phyloP scores from a whole-genome alignment of 2,329 filamentous ascomycete genomes.

The Fusarium graminum region DNA sequence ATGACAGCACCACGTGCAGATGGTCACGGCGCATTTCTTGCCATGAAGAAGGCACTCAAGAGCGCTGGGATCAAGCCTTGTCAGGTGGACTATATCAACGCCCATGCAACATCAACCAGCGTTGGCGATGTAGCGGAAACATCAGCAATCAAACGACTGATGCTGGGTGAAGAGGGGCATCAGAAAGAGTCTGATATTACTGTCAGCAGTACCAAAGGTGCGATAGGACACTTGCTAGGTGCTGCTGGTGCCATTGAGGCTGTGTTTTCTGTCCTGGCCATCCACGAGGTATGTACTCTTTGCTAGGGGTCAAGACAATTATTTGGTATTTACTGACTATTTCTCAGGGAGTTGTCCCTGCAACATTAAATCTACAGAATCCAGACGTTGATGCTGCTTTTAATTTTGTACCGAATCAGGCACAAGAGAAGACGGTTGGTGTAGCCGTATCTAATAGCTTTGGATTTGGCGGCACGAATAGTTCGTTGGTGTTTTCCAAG shows the following conservation, averaged over 20 bases:
- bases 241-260: conserved; percentile 93
- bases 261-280: conserved; percentile 83
- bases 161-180: conserved; percentile 79
- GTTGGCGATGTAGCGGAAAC: conserved; percentile 93
- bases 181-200: conserved; percentile 74
- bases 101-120: conserved; percentile 89
- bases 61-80: conserved; percentile 77
- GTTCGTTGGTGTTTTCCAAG: conserved; percentile 80
- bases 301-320: too few species aligned
- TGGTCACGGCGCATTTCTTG: conserved; percentile 82
- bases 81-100: conserved; percentile 91
- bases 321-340: conserved; percentile 21
- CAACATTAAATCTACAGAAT: conserved; percentile 84
- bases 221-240: conserved; percentile 90
- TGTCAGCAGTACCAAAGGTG: conserved; percentile 94
- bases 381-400: conserved; percentile 78
- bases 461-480: conserved; percentile 97
- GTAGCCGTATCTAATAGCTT: conserved; percentile 95
- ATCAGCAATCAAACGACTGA: conserved; percentile 79
- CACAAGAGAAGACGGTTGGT: conserved; percentile 77
- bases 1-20: conserved; percentile 91
- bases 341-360: conserved; percentile 80
- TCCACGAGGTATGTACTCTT: conserved; percentile 75
- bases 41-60: conserved; percentile 86
- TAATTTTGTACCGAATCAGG: conserved; percentile 82